phyloP scores from a whole-genome alignment of 1,284 basidiomycete species.

The Exobasidium rhododendri region DNA sequence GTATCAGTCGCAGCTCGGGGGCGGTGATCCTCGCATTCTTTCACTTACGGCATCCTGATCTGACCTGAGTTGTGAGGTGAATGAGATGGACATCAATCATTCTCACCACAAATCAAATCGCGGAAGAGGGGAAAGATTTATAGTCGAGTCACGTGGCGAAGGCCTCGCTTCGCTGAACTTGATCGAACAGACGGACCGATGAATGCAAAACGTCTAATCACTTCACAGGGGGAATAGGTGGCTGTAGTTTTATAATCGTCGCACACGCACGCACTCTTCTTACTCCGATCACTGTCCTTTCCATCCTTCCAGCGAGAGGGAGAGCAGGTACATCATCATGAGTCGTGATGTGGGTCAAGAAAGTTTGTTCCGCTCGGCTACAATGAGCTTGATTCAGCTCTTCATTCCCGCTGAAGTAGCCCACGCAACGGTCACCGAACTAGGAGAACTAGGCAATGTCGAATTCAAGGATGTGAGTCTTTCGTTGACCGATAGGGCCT shows the following conservation, averaged over 20 bases:
- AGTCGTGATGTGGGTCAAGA: slow-evolving; percentile 26
- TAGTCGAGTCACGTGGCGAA: slow-evolving; percentile 1
- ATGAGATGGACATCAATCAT: neutral
- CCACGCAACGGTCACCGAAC: slow-evolving; percentile 89
- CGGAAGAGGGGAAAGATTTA: neutral
- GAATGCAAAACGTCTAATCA: neutral
- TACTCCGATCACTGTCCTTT: neutral
- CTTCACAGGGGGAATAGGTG: neutral
- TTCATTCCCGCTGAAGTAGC: slow-evolving; percentile 96
- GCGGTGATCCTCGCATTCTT: neutral
- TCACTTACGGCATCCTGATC: slow-evolving; percentile 13
- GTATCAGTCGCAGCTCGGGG: neutral
- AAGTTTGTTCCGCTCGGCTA: slow-evolving; percentile 52
- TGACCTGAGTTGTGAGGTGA: neutral
- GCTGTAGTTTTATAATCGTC: too few relatives aligned
- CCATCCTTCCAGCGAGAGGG: neutral
- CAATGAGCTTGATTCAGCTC: slow-evolving; percentile 94
- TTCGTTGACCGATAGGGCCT: slow-evolving; percentile 3
- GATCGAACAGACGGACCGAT: neutral
- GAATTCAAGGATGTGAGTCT: slow-evolving; percentile 90
- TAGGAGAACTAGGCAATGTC: slow-evolving; percentile 90
- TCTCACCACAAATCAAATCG: neutral
- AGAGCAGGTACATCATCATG: slow-evolving; percentile 1
- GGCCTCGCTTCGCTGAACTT: neutral
- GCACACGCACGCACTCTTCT: neutral